Evolutionary conservation across 2,329 filamentous ascomycete genomes (phyloP), one percentile per base, ranked within the genome.

Genomic region (Xylaria arbuscula): DNA sequence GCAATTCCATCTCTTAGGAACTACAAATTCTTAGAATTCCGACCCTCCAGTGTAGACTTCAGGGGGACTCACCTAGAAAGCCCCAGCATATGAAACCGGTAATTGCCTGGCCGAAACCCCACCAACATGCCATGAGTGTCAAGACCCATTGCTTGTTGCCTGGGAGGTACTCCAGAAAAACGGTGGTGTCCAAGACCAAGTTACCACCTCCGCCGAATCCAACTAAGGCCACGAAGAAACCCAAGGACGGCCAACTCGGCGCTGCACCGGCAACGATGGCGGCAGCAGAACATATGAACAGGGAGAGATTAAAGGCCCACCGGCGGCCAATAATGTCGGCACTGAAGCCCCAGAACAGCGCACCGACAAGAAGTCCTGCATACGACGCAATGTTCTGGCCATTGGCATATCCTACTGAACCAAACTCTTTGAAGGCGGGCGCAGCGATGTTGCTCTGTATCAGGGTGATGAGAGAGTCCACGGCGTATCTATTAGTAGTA

Each of bases 251-350:
- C 89, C 90, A 94, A 70, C 84, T 91, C 1, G 91, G 90, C 67
- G 88, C 85, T 1, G 87, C 88, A 3, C 90, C 92, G 0, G 90
- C 90, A 0, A 91, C 80, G 62, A 92, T 87, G 36, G 85, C 86
- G 57, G 90, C 89, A 6, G 88, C 76, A 3, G 87, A 86, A 74
- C 86, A 89, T 65, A 92, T 82, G 73, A 92, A 84, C 11, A 92
- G 81, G 1, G 88, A 89, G 24, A 87, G 80, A 73, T 92, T 92
- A 81, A 93, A 93, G 5, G 90, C 90, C 71, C 87, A 88, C 70
- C 87, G 86, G 51, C 90, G 84, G 6, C 90, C 90, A 68, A 92
- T 89, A 40, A 92, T 84, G 74, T 93, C 90, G 24, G 89, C 89
- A 2, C 84, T 84, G 36, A 91, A 78, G 1, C 90, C 90, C 90